Evolutionary conservation across 2,329 filamentous ascomycete species (phyloP).

Genomic region (Botrytis cinerea): DNA sequence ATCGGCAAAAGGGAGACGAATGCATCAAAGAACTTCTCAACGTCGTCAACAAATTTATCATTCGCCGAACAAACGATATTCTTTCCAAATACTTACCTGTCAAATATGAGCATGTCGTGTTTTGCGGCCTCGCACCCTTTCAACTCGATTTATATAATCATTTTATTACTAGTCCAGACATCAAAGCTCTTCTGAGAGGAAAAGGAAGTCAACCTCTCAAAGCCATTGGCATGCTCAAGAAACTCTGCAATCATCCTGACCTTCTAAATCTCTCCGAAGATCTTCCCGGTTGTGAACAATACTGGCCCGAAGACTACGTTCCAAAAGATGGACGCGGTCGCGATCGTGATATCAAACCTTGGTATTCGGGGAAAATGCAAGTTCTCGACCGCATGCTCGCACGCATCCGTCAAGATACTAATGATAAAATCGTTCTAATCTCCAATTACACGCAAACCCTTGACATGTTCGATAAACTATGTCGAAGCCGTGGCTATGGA

Average conservation of each 20-base stretch:
- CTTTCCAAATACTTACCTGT: slow-evolving; percentile 95
- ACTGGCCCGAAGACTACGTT: slow-evolving; percentile 83
- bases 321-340: slow-evolving; percentile 84
- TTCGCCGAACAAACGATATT: slow-evolving; percentile 95
- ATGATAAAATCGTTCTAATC: slow-evolving; percentile 98
- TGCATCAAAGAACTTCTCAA: slow-evolving; percentile 77
- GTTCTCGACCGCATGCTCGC: slow-evolving; percentile 98
- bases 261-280: slow-evolving; percentile 81
- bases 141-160: slow-evolving; percentile 94
- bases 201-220: slow-evolving; percentile 96
- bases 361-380: slow-evolving; percentile 98
- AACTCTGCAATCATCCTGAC: slow-evolving; percentile 97
- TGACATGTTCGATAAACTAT: slow-evolving; percentile 90
- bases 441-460: slow-evolving; percentile 98
- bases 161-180: slow-evolving; percentile 94
- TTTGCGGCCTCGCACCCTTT: slow-evolving; percentile 92
- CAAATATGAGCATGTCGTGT: slow-evolving; percentile 99
- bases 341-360: slow-evolving; percentile 88
- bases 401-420: slow-evolving; percentile 91
- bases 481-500: slow-evolving; percentile 81
- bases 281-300: slow-evolving; percentile 80
- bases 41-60: slow-evolving; percentile 97
- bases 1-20: slow-evolving; percentile 80
- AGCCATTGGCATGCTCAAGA: slow-evolving; percentile 95
- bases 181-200: slow-evolving; percentile 85